phyloP scores from a whole-genome alignment of 2,329 filamentous ascomycete species.

The Exserohilum rostratum region DNA sequence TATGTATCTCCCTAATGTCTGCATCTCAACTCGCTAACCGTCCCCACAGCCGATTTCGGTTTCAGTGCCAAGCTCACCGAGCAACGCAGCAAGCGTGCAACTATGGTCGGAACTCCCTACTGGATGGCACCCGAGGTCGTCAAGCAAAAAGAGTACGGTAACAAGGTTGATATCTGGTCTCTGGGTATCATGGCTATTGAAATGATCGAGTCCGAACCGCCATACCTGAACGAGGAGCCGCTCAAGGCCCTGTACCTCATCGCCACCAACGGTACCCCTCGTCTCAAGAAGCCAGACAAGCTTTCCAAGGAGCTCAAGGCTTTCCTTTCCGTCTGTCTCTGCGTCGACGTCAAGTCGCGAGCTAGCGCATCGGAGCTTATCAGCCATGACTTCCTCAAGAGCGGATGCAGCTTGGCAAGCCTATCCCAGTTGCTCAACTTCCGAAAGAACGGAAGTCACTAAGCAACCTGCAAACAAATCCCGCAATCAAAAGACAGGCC shows the following conservation, averaged over 20 bases:
- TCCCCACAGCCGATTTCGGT: constrained; percentile 89
- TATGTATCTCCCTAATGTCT: constrained; percentile 57
- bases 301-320: constrained; percentile 97
- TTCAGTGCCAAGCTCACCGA: constrained; percentile 99
- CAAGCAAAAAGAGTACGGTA: constrained; percentile 98
- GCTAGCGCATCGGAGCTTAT: constrained; percentile 90
- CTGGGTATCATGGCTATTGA: constrained; percentile 99
- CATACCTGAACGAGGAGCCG: constrained; percentile 96
- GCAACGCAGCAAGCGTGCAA: constrained; percentile 94
- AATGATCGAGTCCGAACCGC: constrained; percentile 98
- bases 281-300: constrained; percentile 97
- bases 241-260: constrained; percentile 97
- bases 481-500: neutral
- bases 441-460: constrained; percentile 68
- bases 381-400: constrained; percentile 91
- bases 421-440: constrained; percentile 88
- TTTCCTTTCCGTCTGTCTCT: constrained; percentile 94
- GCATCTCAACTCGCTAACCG: constrained; percentile 9
- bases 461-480: constrained; percentile 8
- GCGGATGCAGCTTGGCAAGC: constrained; percentile 82
- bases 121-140: constrained; percentile 99
- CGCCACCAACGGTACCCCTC: constrained; percentile 94
- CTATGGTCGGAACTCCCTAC: constrained; percentile 98
- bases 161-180: constrained; percentile 99
- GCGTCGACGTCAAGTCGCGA: constrained; percentile 93